These are phyloP conservation scores for Ophiostoma triangulosporum DNA, from an alignment of 2,329 filamentous ascomycete genomes.

Conservation along the genomic window DNA sequence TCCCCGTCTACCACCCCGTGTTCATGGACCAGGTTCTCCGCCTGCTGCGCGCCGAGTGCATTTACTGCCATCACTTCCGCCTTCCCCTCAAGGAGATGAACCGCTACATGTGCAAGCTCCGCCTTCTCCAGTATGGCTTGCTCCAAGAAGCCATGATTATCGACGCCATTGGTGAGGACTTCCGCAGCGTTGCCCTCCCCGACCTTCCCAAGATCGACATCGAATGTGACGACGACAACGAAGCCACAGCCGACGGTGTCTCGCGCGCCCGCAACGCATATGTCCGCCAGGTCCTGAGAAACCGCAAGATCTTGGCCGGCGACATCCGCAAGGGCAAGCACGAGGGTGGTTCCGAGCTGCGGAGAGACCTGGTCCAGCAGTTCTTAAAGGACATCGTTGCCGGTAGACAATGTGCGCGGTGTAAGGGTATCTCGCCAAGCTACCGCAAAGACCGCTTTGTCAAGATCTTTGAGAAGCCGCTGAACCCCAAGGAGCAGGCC, in stretches of 20 bases:
- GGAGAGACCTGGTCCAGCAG: conserved; percentile 63
- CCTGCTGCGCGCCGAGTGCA: conserved; percentile 73
- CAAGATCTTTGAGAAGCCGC: conserved; percentile 81
- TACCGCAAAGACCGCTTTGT: conserved; percentile 84
- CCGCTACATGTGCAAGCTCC: conserved; percentile 70
- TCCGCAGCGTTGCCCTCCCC: conserved; percentile 29
- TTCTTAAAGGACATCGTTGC: conserved; percentile 64
- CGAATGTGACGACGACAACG: conserved; percentile 52
- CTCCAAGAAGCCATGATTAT: conserved; percentile 52
- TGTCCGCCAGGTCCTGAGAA: conserved; percentile 57
- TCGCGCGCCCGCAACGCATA: conserved; percentile 46
- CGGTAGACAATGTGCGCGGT: conserved; percentile 54
- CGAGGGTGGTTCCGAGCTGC: conserved; percentile 66
- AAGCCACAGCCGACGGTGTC: conserved; percentile 35
- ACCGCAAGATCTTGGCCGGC: conserved; percentile 35
- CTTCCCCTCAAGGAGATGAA: conserved; percentile 65
- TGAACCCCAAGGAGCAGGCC: conserved; percentile 60
- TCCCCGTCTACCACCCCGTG: conserved; percentile 89
- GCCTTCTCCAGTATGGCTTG: conserved; percentile 72
- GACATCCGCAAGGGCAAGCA: conserved; percentile 56
- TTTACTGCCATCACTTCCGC: conserved; percentile 80
- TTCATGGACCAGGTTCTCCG: conserved; percentile 88
- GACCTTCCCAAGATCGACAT: conserved; percentile 31
- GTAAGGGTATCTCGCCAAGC: conserved; percentile 58
- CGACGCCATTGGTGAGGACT: conserved; percentile 36